Evolutionary conservation across 495 filamentous ascomycete genomes (phyloP), one percentile per base, ranked within the genome.

Genomic region (Penicillium lividum): DNA sequence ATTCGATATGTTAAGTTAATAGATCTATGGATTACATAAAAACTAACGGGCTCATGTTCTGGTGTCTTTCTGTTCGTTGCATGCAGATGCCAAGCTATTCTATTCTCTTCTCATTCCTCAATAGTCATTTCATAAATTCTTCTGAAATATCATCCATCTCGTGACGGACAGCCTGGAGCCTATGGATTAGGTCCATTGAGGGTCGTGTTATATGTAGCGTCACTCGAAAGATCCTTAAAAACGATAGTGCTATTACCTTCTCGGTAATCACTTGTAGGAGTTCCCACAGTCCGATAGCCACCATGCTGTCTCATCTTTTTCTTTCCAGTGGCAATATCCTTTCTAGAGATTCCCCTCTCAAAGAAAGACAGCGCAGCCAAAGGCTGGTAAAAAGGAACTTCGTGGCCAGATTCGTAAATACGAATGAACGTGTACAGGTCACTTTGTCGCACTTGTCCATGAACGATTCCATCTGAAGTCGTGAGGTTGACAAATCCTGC

Each of bases 371-470:
- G 73, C 4, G 85, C 63, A n/a, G 80, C 76, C 31, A 87, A 63
- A 0, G 87, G 87, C 65, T 88, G 85, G 62, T 90, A 89, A 38
- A 87, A 83, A 1, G 89, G 87, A 9, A 90, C 83, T 51, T 84
- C 80, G 63, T 92, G 89, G 0, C 89, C 89, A 10, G 86, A 83
- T 61, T 89, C 77, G 66, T 86, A 91, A 9, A 91, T 77, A 2
- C 88, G 80, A 29, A 82, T 79, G 68, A 91, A 92, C 31, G 84
- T 85, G 58, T 90, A 86, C 66, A 86, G 83, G 22, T 83, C 87
- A 54, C 81, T 80, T 61, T 91, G 86, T 9, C 86, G 81, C 27
- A 89, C 85, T 46, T 84, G 82, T 5, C 89, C 89, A 54, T 86
- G 82, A 8, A 81, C 76, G 28, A 85, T 67, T 15, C 68, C 73